Evolutionary conservation across 75 land plant genomes (phyloP).

Genomic region (Pinus tabuliformis): DNA sequence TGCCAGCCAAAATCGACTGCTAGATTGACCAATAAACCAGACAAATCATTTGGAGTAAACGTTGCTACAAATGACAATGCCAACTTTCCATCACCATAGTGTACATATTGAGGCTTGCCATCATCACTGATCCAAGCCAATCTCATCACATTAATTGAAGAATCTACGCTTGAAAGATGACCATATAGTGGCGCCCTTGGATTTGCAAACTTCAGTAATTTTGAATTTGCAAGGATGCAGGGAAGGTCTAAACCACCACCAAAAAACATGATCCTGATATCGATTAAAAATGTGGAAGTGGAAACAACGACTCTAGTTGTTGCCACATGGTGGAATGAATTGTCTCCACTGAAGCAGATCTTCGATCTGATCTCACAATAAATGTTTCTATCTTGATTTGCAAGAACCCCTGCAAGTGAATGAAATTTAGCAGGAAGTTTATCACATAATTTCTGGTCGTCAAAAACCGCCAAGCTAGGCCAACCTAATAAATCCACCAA

Average conservation of each 20-base stretch:
- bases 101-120: conserved; percentile 16
- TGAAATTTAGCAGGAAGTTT: too few relatives aligned
- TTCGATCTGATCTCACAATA: too few relatives aligned
- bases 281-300: too few relatives aligned
- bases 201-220: conserved; percentile 46
- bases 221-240: conserved; percentile 49
- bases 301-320: too few relatives aligned
- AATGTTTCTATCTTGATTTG: too few relatives aligned
- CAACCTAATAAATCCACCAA: too few relatives aligned
- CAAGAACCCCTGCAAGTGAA: too few relatives aligned
- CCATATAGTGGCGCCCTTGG: conserved; percentile 68
- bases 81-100: conserved; percentile 11
- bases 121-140: conserved; percentile 44
- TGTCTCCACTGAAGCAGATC: too few relatives aligned
- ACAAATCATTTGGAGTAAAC: conserved; percentile 25
- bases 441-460: too few relatives aligned
- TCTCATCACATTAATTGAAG: conserved; percentile 64
- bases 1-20: conserved; percentile 52
- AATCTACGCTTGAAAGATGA: conserved; percentile 73
- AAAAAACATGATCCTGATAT: conserved; percentile 63
- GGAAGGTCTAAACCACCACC: conserved; percentile 69
- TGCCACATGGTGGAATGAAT: too few relatives aligned
- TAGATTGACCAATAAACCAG: conserved; percentile 17
- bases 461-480: too few relatives aligned
- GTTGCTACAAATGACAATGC: conserved; percentile 26